Conservation (phyloP, 768 basidiomycete species). For the Boletus reticuloceps region DNA sequence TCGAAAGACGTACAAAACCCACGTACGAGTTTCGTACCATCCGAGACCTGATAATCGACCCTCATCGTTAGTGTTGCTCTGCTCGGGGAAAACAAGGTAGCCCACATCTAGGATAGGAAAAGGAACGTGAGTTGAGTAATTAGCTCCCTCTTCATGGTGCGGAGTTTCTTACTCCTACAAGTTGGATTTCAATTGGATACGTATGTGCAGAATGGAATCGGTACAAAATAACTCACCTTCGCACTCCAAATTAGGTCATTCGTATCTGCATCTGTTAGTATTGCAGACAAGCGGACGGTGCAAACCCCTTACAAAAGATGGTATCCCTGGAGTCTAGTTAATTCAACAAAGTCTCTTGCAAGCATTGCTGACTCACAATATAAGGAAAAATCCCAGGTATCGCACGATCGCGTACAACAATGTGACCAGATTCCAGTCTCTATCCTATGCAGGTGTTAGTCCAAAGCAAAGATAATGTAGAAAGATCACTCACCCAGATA, state of each 20-base stretch:
- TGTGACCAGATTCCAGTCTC: slow-evolving; percentile 16
- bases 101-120: slow-evolving; percentile 10
- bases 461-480: not conserved
- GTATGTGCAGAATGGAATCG: too few species aligned
- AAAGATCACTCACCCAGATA: slow-evolving; percentile 12
- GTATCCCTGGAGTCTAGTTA: slow-evolving; percentile 5
- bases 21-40: slow-evolving; percentile 12
- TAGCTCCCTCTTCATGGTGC: not conserved
- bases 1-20: slow-evolving; percentile 14
- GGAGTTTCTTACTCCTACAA: slow-evolving; percentile 11
- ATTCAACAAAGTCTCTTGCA: not conserved
- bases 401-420: slow-evolving; percentile 18
- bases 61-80: not conserved
- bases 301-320: slow-evolving; percentile 8
- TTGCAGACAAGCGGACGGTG: too few species aligned
- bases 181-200: not conserved
- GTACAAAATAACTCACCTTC: slow-evolving; percentile 1
- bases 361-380: slow-evolving; percentile 1
- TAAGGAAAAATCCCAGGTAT: slow-evolving; percentile 15
- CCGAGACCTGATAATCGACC: slow-evolving; percentile 8
- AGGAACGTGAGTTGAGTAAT: not conserved
- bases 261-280: slow-evolving; percentile 7
- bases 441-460: slow-evolving; percentile 8
- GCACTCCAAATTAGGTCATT: slow-evolving; percentile 5
- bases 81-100: not conserved